phyloP scores from a whole-genome alignment of 2,329 filamentous ascomycete species.

The Talaromyces sp. region DNA sequence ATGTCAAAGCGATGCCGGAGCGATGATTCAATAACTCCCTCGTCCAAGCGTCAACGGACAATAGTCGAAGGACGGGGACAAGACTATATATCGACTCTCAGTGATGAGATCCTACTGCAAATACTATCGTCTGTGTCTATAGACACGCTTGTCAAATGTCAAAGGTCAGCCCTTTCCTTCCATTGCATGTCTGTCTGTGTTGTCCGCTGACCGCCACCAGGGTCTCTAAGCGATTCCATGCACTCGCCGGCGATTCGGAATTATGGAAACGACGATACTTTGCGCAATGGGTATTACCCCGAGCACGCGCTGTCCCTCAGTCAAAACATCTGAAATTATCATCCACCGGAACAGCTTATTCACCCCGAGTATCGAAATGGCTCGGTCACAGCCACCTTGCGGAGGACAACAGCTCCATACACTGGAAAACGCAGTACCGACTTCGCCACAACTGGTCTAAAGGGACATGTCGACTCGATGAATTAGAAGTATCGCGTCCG shows the following conservation, averaged over 20 bases:
- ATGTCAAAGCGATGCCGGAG: constrained; percentile 38
- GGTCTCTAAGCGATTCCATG: constrained; percentile 69
- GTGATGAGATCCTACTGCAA: constrained; percentile 83
- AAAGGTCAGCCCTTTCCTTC: constrained; percentile 49
- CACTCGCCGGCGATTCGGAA: constrained; percentile 75
- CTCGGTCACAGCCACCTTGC: constrained; percentile 60
- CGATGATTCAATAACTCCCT: constrained; percentile 23
- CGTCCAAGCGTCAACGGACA: constrained; percentile 49
- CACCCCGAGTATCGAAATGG: constrained; percentile 60
- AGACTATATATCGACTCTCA: constrained; percentile 71
- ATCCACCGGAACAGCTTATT: constrained; percentile 46
- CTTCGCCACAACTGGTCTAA: constrained; percentile 87
- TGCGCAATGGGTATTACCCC: constrained; percentile 77
- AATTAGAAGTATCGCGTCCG: constrained; percentile 64
- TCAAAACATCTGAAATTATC: constrained; percentile 48
- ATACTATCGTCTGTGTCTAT: constrained; percentile 76
- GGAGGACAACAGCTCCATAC: constrained; percentile 51
- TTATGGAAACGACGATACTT: constrained; percentile 92
- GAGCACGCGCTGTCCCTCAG: constrained; percentile 72
- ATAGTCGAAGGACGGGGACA: constrained; percentile 23
- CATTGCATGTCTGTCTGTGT: background rate
- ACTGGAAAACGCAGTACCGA: constrained; percentile 89
- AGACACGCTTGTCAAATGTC: constrained; percentile 63
- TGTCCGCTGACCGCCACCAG: constrained; percentile 24
- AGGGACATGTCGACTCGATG: constrained; percentile 75